Conservation (phyloP, 2,329 filamentous ascomycete species). For the Arthrinium phaeospermum region DNA sequence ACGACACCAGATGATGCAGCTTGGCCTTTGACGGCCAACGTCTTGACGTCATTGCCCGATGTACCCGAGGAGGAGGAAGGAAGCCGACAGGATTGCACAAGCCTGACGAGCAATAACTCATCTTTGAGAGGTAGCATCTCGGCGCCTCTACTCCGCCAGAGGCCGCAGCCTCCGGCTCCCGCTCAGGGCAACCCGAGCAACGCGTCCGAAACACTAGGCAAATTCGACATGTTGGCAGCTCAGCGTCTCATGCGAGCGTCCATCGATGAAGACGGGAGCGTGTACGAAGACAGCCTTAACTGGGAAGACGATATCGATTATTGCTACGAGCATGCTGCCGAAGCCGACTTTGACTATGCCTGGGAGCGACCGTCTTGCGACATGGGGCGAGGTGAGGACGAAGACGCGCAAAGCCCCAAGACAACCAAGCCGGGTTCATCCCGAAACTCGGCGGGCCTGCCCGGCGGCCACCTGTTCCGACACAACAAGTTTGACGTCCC, state of each 20-base stretch:
- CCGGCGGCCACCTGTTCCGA: slow-evolving; percentile 37
- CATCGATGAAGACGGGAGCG: slow-evolving; percentile 30
- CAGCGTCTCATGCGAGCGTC: slow-evolving; percentile 41
- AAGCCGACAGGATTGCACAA: slow-evolving; percentile 45
- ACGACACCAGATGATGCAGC: slow-evolving; percentile 49
- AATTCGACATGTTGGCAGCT: slow-evolving; percentile 45
- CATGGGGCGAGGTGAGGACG: slow-evolving; percentile 39
- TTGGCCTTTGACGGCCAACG: slow-evolving; percentile 50
- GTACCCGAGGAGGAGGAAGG: slow-evolving; percentile 69
- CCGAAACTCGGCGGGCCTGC: slow-evolving; percentile 14
- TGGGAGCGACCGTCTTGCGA: slow-evolving; percentile 67
- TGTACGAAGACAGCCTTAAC: slow-evolving; percentile 44
- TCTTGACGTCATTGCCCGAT: slow-evolving; percentile 55
- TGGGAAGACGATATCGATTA: slow-evolving; percentile 77
- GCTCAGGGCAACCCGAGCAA: slow-evolving; percentile 47
- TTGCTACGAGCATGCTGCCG: slow-evolving; percentile 71
- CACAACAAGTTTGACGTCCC: slow-evolving; percentile 48
- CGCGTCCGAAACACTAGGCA: slow-evolving; percentile 59
- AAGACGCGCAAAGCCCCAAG: slow-evolving; percentile 19
- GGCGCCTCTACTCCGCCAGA: slow-evolving; percentile 58
- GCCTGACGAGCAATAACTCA: slow-evolving; percentile 53
- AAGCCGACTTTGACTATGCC: slow-evolving; percentile 70
- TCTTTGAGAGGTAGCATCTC: slow-evolving; percentile 62
- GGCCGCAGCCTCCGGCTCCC: slow-evolving; percentile 42
- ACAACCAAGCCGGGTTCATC: neutral